Conservation (phyloP, 306 rosid genomes). For the Notholithocarpus densiflorus region DNA sequence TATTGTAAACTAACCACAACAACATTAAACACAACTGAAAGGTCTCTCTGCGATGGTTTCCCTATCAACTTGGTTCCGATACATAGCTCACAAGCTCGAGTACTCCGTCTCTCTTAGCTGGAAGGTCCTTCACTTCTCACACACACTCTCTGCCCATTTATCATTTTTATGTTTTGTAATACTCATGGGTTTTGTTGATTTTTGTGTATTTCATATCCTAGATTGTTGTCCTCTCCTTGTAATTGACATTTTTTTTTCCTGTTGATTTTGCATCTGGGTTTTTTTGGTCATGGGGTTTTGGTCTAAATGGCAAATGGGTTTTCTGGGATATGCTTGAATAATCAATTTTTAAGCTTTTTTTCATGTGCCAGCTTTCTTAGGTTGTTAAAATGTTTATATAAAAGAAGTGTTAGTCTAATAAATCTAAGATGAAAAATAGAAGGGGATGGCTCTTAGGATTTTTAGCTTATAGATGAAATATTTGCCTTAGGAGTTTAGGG, state of each 20-base stretch:
- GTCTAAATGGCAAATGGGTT: not conserved
- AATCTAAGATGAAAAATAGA: not conserved
- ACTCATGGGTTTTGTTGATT: conserved; percentile 13
- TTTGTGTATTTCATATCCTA: not conserved
- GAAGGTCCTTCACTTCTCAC: conserved; percentile 47
- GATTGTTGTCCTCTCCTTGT: not conserved
- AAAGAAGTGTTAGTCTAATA: not conserved
- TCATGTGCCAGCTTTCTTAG: not conserved
- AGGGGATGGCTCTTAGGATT: not conserved
- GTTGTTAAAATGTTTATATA: not conserved
- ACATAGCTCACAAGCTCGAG: conserved; percentile 47
- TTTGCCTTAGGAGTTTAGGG: too few relatives aligned
- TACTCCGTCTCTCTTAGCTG: conserved; percentile 48
- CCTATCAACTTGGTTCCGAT: conserved; percentile 52
- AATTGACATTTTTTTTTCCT: not conserved
- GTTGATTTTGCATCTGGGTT: not conserved
- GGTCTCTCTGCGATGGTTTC: conserved; percentile 51
- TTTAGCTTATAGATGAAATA: not conserved
- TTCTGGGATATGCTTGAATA: not conserved
- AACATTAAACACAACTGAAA: not conserved
- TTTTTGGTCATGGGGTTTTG: not conserved
- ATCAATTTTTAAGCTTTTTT: not conserved
- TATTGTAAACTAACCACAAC: too few relatives aligned
- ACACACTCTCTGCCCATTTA: not conserved
- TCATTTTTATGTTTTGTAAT: not conserved